Conservation (phyloP, 192 early-diverging fungal genomes). For the Backusella morwellensis region DNA sequence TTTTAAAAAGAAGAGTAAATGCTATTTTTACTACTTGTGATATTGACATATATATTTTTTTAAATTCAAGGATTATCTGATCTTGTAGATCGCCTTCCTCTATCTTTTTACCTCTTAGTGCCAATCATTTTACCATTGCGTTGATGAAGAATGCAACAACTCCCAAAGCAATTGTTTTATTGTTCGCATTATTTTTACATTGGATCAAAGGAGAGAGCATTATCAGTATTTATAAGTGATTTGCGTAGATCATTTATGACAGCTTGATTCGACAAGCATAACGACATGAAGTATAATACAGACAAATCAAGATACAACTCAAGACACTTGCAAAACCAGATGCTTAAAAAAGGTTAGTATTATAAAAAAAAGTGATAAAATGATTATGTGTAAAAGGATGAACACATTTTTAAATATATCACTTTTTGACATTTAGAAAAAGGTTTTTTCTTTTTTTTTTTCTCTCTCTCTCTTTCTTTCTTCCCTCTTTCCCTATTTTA, state of each 20-base stretch:
- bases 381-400: not conserved
- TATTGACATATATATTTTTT: too few relatives aligned
- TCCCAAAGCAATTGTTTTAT: conserved; percentile 61
- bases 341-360: not conserved
- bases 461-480: not conserved
- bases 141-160: too few relatives aligned
- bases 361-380: not conserved
- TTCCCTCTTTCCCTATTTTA: not conserved
- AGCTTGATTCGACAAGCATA: conserved; percentile 73
- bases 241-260: conserved; percentile 78
- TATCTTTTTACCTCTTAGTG: too few relatives aligned
- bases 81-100: too few relatives aligned
- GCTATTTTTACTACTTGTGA: too few relatives aligned
- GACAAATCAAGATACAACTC: conserved; percentile 7
- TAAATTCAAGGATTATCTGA: too few relatives aligned
- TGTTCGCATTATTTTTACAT: too few relatives aligned
- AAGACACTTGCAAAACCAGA: not conserved
- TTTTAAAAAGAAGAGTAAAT: too few relatives aligned
- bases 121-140: too few relatives aligned
- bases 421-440: not conserved
- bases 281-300: conserved; percentile 46
- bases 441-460: not conserved
- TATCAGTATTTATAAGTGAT: conserved; percentile 76
- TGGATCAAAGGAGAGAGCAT: too few relatives aligned
- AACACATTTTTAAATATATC: conserved; percentile 1